These are phyloP conservation scores for Clavulina sp. DNA, from an alignment of 768 basidiomycete genomes.

Conservation along the genomic window DNA sequence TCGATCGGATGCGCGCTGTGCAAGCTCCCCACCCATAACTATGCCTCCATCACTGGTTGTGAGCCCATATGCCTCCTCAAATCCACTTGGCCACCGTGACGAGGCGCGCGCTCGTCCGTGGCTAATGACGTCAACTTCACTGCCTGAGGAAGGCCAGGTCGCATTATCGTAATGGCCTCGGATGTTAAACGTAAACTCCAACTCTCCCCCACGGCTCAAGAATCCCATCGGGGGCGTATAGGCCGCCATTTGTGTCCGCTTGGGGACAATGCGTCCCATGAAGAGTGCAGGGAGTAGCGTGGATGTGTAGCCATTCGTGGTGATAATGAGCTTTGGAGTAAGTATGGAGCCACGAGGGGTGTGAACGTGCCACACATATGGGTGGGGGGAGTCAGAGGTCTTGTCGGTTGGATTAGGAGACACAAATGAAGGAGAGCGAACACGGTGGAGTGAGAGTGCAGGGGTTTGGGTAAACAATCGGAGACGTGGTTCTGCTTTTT, in stretches of 20 bases:
- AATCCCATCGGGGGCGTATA: not conserved
- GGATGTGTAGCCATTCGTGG: not conserved
- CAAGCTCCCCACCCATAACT: not conserved
- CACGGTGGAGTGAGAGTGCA: too few species aligned
- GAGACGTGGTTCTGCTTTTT: too few species aligned
- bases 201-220: not conserved
- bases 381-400: too few species aligned
- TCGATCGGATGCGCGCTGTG: not conserved
- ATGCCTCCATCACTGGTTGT: not conserved
- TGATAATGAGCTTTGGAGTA: not conserved
- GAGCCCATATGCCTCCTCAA: not conserved
- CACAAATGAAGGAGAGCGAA: too few species aligned
- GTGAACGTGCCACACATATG: not conserved
- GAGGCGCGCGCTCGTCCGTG: not conserved
- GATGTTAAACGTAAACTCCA: not conserved
- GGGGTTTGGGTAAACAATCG: not conserved
- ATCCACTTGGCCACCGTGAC: not conserved
- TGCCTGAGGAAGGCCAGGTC: too few species aligned
- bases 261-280: not conserved
- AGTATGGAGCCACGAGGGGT: not conserved
- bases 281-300: not conserved
- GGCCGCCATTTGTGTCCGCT: not conserved
- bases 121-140: too few species aligned
- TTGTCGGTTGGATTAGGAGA: too few species aligned
- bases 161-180: too few species aligned